Evolutionary conservation across 768 basidiomycete species (phyloP), one percentile per base, ranked within the genome.

Genomic region (Tylopilus intermedius): DNA sequence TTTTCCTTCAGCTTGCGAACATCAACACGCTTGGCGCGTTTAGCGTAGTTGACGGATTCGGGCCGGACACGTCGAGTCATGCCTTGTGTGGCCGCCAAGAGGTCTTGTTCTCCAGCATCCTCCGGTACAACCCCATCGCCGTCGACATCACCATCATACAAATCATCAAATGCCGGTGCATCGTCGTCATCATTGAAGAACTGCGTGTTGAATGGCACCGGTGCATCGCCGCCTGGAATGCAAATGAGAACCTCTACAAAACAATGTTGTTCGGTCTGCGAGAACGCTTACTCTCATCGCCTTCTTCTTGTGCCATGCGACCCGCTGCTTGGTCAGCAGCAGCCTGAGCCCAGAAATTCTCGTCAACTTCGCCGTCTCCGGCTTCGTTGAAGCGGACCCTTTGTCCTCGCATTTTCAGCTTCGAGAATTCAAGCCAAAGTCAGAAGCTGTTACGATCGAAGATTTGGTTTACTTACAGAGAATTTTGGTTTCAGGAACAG

Each of bases 401-500:
- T 50, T 83, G 83, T 8, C 90, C 88, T 13, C 94, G 84, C 92
- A 96, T 94, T 64, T 83, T 88, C 35, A 97, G 72, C 95, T 98
- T 66, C 8, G 53, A 45, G 22, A 7, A 51, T 6, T 53, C 24
- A 50, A 22, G 8, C 24, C 9, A 15, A 47, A 8, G 43, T 59
- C 29, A 54, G 30, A 24, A 43, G 53, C 24, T 32, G 40, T 26
- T 4, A 48, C 13, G 18, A 56, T 45, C n/a, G 56, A 40, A 7
- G 21, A n/a, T 10, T 13, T 26, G 11, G 14, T 40, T 37, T 14
- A 72, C 88, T 45, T 66, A 97, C 93, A 50, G 85, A 84, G 65
- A 94, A 97, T 67, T 93, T 93, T 33, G 95, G 95, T 71, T 99
- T 99, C 64, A 96, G 69, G 77, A 98, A 99, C 46, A 99, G 70